A percentile compares a stretch with the other conserved stretches of the same genome.
These are phyloP conservation scores for Arctium minus DNA, from an alignment of 129 eudicot genomes.

Conservation along the genomic window DNA sequence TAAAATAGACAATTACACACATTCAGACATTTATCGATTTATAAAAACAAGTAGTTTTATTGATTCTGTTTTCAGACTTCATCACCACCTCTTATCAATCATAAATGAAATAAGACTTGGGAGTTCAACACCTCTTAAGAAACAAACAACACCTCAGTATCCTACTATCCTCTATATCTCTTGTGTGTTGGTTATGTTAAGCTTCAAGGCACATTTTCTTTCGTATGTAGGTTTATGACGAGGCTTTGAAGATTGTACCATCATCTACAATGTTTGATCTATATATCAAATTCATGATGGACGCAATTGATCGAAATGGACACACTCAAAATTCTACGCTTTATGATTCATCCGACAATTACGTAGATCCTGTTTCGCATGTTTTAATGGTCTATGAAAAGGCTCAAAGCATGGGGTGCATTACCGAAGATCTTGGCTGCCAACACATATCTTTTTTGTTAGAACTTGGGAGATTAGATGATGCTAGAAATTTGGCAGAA, in stretches of 20 bases:
- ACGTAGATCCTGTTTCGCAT: slow-evolving; percentile 48
- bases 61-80: neutral
- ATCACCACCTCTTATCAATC: neutral
- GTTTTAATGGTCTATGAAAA: slow-evolving; percentile 51
- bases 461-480: slow-evolving; percentile 56
- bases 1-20: neutral
- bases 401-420: slow-evolving; percentile 65
- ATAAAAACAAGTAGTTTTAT: neutral
- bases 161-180: neutral
- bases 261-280: slow-evolving; percentile 52
- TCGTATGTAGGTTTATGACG: slow-evolving; percentile 65
- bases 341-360: slow-evolving; percentile 21
- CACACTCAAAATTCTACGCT: slow-evolving; percentile 11
- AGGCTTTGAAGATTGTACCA: slow-evolving; percentile 54
- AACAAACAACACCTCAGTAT: neutral
- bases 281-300: slow-evolving; percentile 65
- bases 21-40: neutral
- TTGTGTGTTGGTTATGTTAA: neutral
- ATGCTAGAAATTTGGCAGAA: slow-evolving; percentile 61
- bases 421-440: slow-evolving; percentile 78
- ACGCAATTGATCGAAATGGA: slow-evolving; percentile 30
- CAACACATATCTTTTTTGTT: slow-evolving; percentile 52
- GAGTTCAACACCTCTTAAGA: neutral
- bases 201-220: slow-evolving; percentile 7
- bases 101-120: neutral